phyloP scores from a whole-genome alignment of 2,329 filamentous ascomycete genomes.

The Cryphonectria radicalis region DNA sequence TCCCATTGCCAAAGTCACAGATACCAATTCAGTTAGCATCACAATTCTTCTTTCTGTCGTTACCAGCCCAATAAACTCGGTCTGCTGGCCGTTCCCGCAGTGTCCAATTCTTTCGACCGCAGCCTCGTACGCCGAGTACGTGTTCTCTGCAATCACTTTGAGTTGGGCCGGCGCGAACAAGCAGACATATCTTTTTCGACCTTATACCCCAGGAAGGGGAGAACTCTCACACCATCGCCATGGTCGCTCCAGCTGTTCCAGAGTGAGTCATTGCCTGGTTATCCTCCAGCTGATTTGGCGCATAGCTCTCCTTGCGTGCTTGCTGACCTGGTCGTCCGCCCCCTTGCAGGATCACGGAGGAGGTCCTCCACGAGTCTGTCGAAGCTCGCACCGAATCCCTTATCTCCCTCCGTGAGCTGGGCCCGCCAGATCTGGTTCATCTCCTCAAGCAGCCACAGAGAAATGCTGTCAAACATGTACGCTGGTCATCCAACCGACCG shows the following conservation, averaged over 20 bases:
- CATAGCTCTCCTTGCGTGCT: conserved; percentile 27
- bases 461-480: conserved; percentile 61
- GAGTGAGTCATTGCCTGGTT: conserved; percentile 58
- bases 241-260: conserved; percentile 76
- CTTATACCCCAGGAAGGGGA: conserved; percentile 23
- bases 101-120: not conserved
- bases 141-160: conserved; percentile 16
- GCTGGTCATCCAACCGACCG: conserved; percentile 1
- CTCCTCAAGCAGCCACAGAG: conserved; percentile 75
- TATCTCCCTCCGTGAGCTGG: conserved; percentile 83
- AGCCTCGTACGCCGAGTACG: conserved; percentile 26
- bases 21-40: not conserved
- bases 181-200: conserved; percentile 17
- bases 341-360: conserved; percentile 79
- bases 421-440: conserved; percentile 94
- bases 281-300: conserved; percentile 18
- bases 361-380: conserved; percentile 87
- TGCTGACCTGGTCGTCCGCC: conserved; percentile 32
- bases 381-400: conserved; percentile 92
- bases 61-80: conserved; percentile 2
- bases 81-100: not conserved
- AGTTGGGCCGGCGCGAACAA: conserved; percentile 20
- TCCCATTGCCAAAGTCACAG: not conserved
- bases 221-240: conserved; percentile 44
- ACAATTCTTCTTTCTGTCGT: conserved; percentile 4